Conservation (phyloP, 352 stramenopile genomes). For the Peronospora farinosa region DNA sequence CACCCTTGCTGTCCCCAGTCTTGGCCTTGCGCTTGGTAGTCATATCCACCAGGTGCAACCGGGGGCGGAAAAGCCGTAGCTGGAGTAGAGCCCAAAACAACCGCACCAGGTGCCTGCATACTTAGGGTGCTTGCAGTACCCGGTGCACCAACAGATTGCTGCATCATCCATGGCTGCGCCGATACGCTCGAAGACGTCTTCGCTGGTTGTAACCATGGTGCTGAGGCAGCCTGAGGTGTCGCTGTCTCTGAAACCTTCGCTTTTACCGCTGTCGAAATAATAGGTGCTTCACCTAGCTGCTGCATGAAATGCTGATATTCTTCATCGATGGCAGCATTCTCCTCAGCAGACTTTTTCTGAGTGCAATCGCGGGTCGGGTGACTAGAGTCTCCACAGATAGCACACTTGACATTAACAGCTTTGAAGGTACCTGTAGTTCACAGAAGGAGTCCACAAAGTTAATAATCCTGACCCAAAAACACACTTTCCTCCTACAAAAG, state of each 20-base stretch:
- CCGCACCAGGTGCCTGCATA: conserved; percentile 17
- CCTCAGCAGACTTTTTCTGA: conserved; percentile 70
- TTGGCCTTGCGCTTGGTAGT: conserved; percentile 32
- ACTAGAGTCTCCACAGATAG: conserved; percentile 96
- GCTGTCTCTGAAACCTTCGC: conserved; percentile 8
- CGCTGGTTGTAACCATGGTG: conserved; percentile 62
- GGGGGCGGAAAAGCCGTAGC: conserved; percentile 49
- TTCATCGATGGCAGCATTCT: conserved; percentile 76
- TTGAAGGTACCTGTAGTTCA: conserved; percentile 55
- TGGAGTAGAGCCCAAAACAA: conserved; percentile 35
- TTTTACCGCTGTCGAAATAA: conserved; percentile 56
- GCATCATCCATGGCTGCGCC: conserved; percentile 62
- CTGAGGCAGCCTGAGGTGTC: conserved; percentile 20
- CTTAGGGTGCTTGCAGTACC: conserved; percentile 21
- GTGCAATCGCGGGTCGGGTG: conserved; percentile 97
- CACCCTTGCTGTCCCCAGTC: conserved; percentile 34
- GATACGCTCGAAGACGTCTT: conserved; percentile 36
- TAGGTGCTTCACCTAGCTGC: conserved; percentile 70
- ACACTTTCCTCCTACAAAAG: conserved; percentile 2
- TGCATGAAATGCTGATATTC: conserved; percentile 87
- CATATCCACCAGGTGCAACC: conserved; percentile 32
- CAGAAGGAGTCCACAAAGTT: conserved; percentile 7
- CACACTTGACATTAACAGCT: conserved; percentile 90
- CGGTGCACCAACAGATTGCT: conserved; percentile 36
- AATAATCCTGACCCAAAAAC: conserved; percentile 23